These are phyloP conservation scores for Ascosphaera apis DNA, from an alignment of 2,329 filamentous ascomycete genomes.

Conservation along the genomic window DNA sequence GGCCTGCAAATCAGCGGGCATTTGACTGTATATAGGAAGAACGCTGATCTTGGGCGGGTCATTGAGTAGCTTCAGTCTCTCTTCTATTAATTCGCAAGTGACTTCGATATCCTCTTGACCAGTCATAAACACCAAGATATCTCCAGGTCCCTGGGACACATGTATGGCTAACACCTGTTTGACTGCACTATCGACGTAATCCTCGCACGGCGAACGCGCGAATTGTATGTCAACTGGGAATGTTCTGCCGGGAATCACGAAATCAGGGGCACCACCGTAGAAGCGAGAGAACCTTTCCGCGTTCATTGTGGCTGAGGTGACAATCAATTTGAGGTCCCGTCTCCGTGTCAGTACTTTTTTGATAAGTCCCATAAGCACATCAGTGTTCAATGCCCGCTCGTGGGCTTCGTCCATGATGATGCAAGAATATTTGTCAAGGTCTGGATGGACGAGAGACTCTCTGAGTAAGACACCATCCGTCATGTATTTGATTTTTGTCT, in stretches of 20 bases:
- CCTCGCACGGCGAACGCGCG: conserved; percentile 81
- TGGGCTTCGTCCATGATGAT: conserved; percentile 99
- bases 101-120: conserved; percentile 96
- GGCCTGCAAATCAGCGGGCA: conserved; percentile 92
- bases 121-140: conserved; percentile 98
- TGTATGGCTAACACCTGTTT: conserved; percentile 92
- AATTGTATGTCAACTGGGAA: conserved; percentile 96
- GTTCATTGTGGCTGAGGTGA: conserved; percentile 98
- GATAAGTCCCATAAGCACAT: conserved; percentile 90
- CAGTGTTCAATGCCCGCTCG: conserved; percentile 86
- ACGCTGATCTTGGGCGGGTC: conserved; percentile 90
- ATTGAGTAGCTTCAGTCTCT: conserved; percentile 68
- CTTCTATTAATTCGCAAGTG: conserved; percentile 79
- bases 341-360: conserved; percentile 86
- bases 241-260: conserved; percentile 83
- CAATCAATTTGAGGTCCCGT: conserved; percentile 82
- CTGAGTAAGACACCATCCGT: conserved; percentile 86
- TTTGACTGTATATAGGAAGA: conserved; percentile 94
- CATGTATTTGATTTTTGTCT: conserved; percentile 97
- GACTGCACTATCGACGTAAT: conserved; percentile 92
- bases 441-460: conserved; percentile 78
- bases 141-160: conserved; percentile 75
- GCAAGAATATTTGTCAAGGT: conserved; percentile 88
- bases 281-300: conserved; percentile 88
- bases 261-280: conserved; percentile 87